Conservation (phyloP, 257 asterid species). For the Avicennia marina region DNA sequence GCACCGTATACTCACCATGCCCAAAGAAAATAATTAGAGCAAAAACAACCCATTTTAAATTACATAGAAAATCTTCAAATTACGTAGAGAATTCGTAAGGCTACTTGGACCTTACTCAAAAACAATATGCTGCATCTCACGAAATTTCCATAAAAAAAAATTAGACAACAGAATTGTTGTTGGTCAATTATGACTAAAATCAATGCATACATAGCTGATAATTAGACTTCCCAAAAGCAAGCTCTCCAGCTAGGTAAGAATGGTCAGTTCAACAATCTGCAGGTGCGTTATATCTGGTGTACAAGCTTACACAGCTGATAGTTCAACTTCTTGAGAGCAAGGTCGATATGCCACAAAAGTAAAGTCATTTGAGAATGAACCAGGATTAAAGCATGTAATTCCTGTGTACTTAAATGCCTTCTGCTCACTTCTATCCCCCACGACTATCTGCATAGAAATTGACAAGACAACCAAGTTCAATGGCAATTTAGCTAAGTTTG, state of each 20-base stretch:
- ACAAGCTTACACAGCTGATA: slow-evolving; percentile 57
- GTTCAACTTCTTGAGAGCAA: slow-evolving; percentile 77
- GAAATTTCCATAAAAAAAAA: not conserved
- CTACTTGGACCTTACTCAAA: slow-evolving; percentile 1
- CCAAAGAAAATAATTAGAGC: not conserved
- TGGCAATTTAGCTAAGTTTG: slow-evolving; percentile 4
- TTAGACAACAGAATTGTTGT: not conserved
- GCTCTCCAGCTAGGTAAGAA: slow-evolving; percentile 1
- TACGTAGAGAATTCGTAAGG: not conserved
- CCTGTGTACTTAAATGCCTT: slow-evolving; percentile 76
- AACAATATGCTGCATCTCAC: slow-evolving; percentile 9
- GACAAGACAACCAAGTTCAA: slow-evolving; percentile 3
- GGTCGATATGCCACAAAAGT: slow-evolving; percentile 83
- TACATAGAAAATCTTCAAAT: too few species aligned
- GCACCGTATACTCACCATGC: not conserved
- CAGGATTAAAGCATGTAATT: slow-evolving; percentile 89
- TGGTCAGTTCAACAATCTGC: not conserved
- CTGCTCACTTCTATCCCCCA: slow-evolving; percentile 93
- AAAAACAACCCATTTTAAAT: too few species aligned
- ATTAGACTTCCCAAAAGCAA: slow-evolving; percentile 6
- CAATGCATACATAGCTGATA: slow-evolving; percentile 14
- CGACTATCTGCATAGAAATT: slow-evolving; percentile 57
- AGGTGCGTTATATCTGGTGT: slow-evolving; percentile 4
- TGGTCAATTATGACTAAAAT: slow-evolving; percentile 3
- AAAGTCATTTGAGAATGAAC: slow-evolving; percentile 84